These are phyloP conservation scores for Candida hungchunana DNA, from an alignment of 805 yeast species.

Conservation along the genomic window DNA sequence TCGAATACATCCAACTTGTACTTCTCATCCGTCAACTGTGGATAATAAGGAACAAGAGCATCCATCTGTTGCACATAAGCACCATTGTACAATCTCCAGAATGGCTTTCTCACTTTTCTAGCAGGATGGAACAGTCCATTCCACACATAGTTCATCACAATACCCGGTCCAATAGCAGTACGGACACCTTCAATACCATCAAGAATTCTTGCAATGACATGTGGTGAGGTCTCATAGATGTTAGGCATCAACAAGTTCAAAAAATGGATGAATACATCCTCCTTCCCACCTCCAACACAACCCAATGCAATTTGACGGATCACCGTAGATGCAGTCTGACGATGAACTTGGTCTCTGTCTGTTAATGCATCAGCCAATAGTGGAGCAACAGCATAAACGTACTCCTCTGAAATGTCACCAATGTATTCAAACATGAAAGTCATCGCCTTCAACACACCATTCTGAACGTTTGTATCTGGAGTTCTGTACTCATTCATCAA, in stretches of 20 bases:
- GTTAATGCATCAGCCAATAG: conserved; percentile 84
- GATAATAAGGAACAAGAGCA: conserved; percentile 79
- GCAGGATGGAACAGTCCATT: conserved; percentile 95
- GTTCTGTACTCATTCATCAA: conserved; percentile 92
- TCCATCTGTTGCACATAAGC: conserved; percentile 73
- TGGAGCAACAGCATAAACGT: conserved; percentile 75
- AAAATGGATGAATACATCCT: conserved; percentile 79
- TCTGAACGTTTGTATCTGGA: conserved; percentile 90
- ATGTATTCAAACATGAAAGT: conserved; percentile 90
- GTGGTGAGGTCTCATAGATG: conserved; percentile 92
- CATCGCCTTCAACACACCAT: conserved; percentile 89
- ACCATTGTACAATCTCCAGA: conserved; percentile 79
- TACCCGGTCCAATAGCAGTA: conserved; percentile 70
- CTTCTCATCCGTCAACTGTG: conserved; percentile 39
- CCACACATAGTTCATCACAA: conserved; percentile 71
- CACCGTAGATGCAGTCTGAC: conserved; percentile 93
- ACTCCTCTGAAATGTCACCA: conserved; percentile 75
- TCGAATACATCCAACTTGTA: conserved; percentile 23
- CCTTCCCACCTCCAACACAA: conserved; percentile 69
- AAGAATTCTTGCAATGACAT: conserved; percentile 76
- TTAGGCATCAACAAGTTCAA: conserved; percentile 84
- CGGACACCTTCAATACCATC: conserved; percentile 77
- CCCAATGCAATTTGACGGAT: conserved; percentile 78
- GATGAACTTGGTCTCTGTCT: conserved; percentile 85
- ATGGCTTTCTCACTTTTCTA: conserved; percentile 73